Evolutionary conservation across 768 basidiomycete species (phyloP).

Genomic region (Tulasnella sp.): DNA sequence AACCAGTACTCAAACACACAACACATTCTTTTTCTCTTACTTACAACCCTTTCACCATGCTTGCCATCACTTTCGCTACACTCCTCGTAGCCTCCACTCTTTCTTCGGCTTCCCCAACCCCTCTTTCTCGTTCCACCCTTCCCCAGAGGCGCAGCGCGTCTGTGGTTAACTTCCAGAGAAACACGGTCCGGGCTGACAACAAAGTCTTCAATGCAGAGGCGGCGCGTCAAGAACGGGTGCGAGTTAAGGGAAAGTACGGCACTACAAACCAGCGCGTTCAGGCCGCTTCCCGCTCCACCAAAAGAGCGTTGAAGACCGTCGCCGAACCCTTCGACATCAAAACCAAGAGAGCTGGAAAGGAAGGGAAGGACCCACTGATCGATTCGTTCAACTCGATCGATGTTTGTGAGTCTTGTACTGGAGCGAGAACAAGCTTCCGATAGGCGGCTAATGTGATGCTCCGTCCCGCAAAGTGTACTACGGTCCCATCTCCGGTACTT

Average conservation of each 20-base stretch:
- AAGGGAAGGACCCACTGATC: not conserved
- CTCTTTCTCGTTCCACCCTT: not conserved
- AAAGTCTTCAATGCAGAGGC: conserved; percentile 14
- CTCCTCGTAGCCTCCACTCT: conserved; percentile 1
- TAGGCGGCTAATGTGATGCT: not conserved
- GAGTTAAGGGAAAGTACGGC: not conserved
- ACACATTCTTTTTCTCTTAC: not conserved
- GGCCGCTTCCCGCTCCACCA: not conserved
- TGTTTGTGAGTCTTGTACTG: not conserved
- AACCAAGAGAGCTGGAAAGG: not conserved
- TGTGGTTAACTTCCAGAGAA: not conserved
- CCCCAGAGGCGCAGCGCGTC: conserved; percentile 3
- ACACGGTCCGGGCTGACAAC: not conserved
- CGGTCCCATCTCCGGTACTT: not conserved
- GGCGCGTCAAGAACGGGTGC: not conserved
- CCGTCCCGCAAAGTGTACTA: not conserved
- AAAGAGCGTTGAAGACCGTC: not conserved
- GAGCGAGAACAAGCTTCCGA: not conserved
- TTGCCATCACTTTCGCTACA: not conserved
- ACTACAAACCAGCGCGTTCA: not conserved
- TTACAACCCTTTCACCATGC: not conserved
- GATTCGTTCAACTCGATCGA: not conserved
- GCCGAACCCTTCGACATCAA: conserved; percentile 6
- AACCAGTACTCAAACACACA: not conserved
- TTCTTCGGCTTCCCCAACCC: not conserved